Evolutionary conservation across 768 basidiomycete species (phyloP).

Genomic region (Trametes gibbosa): DNA sequence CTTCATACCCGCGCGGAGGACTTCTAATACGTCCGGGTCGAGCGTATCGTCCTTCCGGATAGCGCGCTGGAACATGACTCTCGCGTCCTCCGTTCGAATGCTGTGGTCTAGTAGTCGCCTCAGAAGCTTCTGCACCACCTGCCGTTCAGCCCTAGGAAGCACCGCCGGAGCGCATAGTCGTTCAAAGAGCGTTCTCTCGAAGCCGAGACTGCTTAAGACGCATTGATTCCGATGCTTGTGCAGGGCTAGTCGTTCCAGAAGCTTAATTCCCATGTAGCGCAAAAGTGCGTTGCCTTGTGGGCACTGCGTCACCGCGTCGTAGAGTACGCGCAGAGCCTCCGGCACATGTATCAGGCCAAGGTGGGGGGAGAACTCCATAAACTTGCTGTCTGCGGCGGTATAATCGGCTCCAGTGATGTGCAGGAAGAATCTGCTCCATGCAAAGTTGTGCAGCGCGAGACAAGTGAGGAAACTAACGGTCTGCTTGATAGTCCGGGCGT

Average conservation of each 20-base stretch:
- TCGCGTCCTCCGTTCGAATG: conserved; percentile 59
- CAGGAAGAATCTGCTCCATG: conserved; percentile 53
- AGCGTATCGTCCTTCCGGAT: conserved; percentile 49
- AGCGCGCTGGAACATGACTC: conserved; percentile 58
- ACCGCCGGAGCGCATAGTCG: conserved; percentile 36
- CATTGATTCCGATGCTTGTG: conserved; percentile 70
- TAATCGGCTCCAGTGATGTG: conserved; percentile 41
- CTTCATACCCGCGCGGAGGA: conserved; percentile 69
- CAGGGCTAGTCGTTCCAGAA: conserved; percentile 60
- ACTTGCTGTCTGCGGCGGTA: conserved; percentile 41
- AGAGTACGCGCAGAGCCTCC: conserved; percentile 59
- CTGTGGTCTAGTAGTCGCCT: conserved; percentile 76
- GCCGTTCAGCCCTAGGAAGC: conserved; percentile 48
- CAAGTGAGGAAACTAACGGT: conserved; percentile 67
- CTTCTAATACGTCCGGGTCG: conserved; percentile 64
- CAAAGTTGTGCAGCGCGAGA: conserved; percentile 65
- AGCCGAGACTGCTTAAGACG: conserved; percentile 55
- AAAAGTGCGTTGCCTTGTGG: conserved; percentile 37
- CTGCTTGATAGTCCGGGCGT: conserved; percentile 46
- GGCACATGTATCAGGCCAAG: conserved; percentile 56
- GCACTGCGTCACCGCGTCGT: conserved; percentile 43
- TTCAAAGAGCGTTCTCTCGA: conserved; percentile 52
- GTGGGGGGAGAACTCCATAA: conserved; percentile 39
- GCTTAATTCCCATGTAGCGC: conserved; percentile 54
- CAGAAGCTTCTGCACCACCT: conserved; percentile 58